phyloP scores from a whole-genome alignment of 768 basidiomycete species.

The Macrocybe gigantea region DNA sequence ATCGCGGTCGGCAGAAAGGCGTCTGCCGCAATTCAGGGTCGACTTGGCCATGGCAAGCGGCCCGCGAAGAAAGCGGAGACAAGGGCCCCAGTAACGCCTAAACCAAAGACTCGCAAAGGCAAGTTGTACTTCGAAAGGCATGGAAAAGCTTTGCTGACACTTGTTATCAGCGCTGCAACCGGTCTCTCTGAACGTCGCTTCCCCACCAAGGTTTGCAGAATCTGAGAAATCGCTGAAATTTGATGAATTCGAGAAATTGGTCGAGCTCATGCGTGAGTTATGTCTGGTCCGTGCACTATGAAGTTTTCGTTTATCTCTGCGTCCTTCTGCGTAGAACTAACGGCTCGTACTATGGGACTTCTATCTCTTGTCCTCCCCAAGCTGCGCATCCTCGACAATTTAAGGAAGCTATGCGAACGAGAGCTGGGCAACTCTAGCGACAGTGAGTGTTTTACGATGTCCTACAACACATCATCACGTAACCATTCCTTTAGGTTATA shows the following conservation, averaged over 20 bases:
- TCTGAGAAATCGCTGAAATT: slow-evolving; percentile 14
- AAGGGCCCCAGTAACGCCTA: slow-evolving; percentile 37
- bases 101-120: slow-evolving; percentile 35
- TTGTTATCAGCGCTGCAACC: slow-evolving; percentile 20
- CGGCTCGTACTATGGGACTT: slow-evolving; percentile 59
- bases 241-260: slow-evolving; percentile 36
- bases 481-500: slow-evolving; percentile 39
- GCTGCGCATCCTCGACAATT: slow-evolving; percentile 60
- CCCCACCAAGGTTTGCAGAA: slow-evolving; percentile 20
- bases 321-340: slow-evolving; percentile 36
- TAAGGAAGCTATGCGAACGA: slow-evolving; percentile 54
- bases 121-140: slow-evolving; percentile 1
- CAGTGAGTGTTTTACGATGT: slow-evolving; percentile 29
- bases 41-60: no score
- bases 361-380: slow-evolving; percentile 62
- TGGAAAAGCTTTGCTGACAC: slow-evolving; percentile 5
- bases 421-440: slow-evolving; percentile 34
- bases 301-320: background rate
- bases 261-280: slow-evolving; percentile 49
- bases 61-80: background rate
- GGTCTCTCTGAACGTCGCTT: slow-evolving; percentile 20
- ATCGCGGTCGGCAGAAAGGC: background rate
- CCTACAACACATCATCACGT: background rate
- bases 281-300: background rate
- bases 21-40: background rate